Percentiles rank a stretch among this genome's conserved stretches.
phyloP scores from a whole-genome alignment of 495 filamentous ascomycete species.

The Staphylotrichum tortipilum region DNA sequence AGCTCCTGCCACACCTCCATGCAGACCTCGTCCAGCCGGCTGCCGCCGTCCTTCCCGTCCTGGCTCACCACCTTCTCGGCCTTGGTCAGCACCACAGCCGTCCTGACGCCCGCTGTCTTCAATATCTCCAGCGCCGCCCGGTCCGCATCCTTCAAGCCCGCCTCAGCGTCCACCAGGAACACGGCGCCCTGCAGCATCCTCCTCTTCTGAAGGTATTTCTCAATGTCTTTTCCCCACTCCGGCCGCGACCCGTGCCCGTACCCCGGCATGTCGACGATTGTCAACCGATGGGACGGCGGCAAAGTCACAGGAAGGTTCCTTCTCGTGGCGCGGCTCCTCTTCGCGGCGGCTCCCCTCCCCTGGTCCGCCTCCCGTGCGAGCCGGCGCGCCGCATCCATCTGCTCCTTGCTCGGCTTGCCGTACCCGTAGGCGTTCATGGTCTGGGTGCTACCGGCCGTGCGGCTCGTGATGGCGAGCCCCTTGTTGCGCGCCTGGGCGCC shows the following conservation, averaged over 20 bases:
- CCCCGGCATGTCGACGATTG: slow-evolving; percentile 85
- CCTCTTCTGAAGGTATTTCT: slow-evolving; percentile 68
- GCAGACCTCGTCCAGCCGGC: slow-evolving; percentile 30
- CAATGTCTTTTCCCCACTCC: slow-evolving; percentile 79
- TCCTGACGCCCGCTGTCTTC: slow-evolving; percentile 52
- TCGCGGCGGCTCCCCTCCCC: not conserved
- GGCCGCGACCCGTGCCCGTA: slow-evolving; percentile 70
- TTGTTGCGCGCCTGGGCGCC: slow-evolving; percentile 12
- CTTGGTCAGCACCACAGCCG: slow-evolving; percentile 78
- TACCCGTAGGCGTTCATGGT: slow-evolving; percentile 83
- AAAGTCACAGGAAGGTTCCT: slow-evolving; percentile 26
- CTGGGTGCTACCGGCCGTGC: slow-evolving; percentile 65
- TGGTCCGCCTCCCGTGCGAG: slow-evolving; percentile 14
- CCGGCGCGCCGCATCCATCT: slow-evolving; percentile 5
- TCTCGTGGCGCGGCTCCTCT: not conserved
- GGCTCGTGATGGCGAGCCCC: slow-evolving; percentile 54
- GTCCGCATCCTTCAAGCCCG: slow-evolving; percentile 74
- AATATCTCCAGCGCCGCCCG: slow-evolving; percentile 56
- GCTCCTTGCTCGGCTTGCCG: slow-evolving; percentile 33
- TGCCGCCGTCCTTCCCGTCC: slow-evolving; percentile 10
- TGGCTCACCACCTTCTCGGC: slow-evolving; percentile 47
- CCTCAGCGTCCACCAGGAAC: slow-evolving; percentile 69
- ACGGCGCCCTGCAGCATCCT: slow-evolving; percentile 74
- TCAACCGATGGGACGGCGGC: slow-evolving; percentile 48
- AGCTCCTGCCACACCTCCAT: slow-evolving; percentile 29